A percentile compares a stretch with the other conserved stretches of the same genome.
phyloP scores from a whole-genome alignment of 2,329 filamentous ascomycete genomes.

The Grosmannia penicillata region DNA sequence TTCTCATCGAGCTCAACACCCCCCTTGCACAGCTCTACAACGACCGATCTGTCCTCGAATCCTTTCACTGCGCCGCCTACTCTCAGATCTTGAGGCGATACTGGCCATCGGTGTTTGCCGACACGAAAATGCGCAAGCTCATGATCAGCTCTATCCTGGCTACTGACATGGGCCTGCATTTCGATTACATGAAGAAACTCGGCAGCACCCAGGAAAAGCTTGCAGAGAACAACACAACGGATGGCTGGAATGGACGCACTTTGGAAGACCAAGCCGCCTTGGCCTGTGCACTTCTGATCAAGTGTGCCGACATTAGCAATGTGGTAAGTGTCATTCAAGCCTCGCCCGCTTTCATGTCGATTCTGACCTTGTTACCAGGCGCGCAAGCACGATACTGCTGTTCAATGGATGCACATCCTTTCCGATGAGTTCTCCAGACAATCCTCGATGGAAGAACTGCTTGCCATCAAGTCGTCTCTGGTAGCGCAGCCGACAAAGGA shows the following conservation, averaged over 20 bases:
- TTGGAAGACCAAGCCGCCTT: constrained; percentile 64
- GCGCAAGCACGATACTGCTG: constrained; percentile 65
- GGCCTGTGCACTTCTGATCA: constrained; percentile 84
- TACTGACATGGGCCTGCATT: constrained; percentile 94
- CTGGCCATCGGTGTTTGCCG: constrained; percentile 73
- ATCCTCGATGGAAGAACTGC: constrained; percentile 76
- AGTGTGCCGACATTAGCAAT: constrained; percentile 97
- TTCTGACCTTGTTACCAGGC: constrained; percentile 37
- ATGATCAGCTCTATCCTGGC: constrained; percentile 98
- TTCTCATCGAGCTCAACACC: constrained; percentile 80
- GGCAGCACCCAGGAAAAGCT: constrained; percentile 69
- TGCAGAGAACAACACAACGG: constrained; percentile 46
- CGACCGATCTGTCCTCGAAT: constrained; percentile 89
- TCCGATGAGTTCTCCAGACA: constrained; percentile 92
- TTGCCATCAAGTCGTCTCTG: constrained; percentile 76
- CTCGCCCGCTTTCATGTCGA: background rate
- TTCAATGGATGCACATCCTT: constrained; percentile 85
- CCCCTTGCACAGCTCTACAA: constrained; percentile 93
- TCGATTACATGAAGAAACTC: constrained; percentile 88
- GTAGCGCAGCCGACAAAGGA: constrained; percentile 78
- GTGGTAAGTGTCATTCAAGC: constrained; percentile 49
- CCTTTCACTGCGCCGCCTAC: constrained; percentile 93
- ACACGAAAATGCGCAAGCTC: constrained; percentile 65
- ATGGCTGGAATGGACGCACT: constrained; percentile 64
- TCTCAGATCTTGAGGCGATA: constrained; percentile 88